Percentiles rank a stretch among this genome's conserved stretches.
phyloP scores from a whole-genome alignment of 2,329 filamentous ascomycete species.

The Diaporthe sp. region DNA sequence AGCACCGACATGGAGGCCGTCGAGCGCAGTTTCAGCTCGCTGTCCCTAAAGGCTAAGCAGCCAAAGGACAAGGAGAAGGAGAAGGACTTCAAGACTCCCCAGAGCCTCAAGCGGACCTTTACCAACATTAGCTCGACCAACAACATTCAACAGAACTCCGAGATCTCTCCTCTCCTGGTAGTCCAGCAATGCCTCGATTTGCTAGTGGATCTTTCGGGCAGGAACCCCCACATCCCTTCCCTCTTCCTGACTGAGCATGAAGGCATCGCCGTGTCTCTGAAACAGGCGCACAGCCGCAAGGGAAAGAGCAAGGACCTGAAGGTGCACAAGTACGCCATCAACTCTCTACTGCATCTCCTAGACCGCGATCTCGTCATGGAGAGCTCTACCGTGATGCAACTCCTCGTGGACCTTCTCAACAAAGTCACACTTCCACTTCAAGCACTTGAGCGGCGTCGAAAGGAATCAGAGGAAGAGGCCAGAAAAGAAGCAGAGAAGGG shows the following conservation, averaged over 20 bases:
- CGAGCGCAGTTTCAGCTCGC: constrained; percentile 92
- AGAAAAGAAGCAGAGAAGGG: constrained; percentile 55
- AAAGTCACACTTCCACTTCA: constrained; percentile 89
- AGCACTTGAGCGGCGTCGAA: constrained; percentile 83
- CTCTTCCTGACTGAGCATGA: constrained; percentile 98
- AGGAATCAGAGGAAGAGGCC: constrained; percentile 71
- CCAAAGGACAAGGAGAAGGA: constrained; percentile 73
- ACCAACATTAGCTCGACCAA: constrained; percentile 64
- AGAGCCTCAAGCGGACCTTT: constrained; percentile 78
- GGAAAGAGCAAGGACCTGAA: constrained; percentile 89
- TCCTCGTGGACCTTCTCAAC: constrained; percentile 86
- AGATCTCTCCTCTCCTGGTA: constrained; percentile 93
- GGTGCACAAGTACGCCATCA: constrained; percentile 89
- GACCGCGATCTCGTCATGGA: constrained; percentile 97
- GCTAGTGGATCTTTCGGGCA: constrained; percentile 83
- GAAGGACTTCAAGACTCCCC: constrained; percentile 78
- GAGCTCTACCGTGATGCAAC: constrained; percentile 96
- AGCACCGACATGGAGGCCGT: constrained; percentile 93
- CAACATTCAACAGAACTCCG: constrained; percentile 72
- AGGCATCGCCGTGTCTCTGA: constrained; percentile 75
- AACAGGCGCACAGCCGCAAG: constrained; percentile 81
- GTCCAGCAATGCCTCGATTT: constrained; percentile 94
- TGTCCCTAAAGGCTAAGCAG: constrained; percentile 91
- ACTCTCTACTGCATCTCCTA: constrained; percentile 86
- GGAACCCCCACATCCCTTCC: constrained; percentile 87